phyloP scores from a whole-genome alignment of 345 rosid species.

The Eucalyptus marginata region DNA sequence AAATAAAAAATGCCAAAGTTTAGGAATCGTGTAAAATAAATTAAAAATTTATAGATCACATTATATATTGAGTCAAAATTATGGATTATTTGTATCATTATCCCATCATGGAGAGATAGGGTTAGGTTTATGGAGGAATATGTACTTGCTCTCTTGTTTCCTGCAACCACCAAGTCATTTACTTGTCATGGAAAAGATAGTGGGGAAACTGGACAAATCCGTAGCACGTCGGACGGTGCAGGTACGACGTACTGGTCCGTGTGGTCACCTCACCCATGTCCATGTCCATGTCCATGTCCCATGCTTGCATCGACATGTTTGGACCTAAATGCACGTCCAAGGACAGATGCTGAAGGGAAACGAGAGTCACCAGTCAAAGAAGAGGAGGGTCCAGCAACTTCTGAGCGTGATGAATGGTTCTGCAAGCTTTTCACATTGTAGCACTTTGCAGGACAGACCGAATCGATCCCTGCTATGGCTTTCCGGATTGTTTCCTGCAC shows the following conservation, averaged over 20 bases:
- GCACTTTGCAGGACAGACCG: neutral
- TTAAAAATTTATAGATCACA: neutral
- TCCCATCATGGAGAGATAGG: neutral
- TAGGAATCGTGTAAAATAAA: too few relatives aligned
- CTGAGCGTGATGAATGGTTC: neutral
- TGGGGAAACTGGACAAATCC: neutral
- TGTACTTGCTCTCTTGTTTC: neutral
- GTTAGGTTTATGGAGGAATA: neutral
- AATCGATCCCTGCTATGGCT: neutral
- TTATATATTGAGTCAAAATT: neutral
- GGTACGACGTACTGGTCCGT: neutral
- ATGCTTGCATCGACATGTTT: neutral
- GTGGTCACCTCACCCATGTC: neutral
- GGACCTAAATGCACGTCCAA: neutral
- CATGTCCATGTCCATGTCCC: too few relatives aligned
- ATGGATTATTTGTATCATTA: too few relatives aligned
- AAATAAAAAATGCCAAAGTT: too few relatives aligned
- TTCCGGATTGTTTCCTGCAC: neutral
- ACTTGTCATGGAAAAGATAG: neutral
- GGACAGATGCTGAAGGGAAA: neutral
- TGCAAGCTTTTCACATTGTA: neutral
- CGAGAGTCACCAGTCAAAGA: neutral
- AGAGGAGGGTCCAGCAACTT: neutral
- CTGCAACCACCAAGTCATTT: neutral
- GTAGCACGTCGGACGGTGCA: neutral